Evolutionary conservation across 192 early-diverging fungal species (phyloP).

Genomic region (Rhizophagus clarus): DNA sequence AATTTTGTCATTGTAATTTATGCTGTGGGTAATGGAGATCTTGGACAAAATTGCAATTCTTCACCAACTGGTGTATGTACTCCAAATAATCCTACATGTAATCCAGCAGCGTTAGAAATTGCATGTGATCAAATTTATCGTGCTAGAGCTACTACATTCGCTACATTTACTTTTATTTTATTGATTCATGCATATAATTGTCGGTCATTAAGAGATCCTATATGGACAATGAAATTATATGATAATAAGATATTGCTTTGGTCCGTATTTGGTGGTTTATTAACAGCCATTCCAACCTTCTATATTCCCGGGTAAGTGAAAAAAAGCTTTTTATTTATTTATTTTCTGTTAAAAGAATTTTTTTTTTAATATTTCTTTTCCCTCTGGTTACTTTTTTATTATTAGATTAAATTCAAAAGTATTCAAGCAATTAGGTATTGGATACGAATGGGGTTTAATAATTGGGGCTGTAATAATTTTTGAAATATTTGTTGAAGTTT

Average conservation of each 20-base stretch:
- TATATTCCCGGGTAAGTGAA: conserved; percentile 38
- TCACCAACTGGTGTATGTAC: too few relatives aligned
- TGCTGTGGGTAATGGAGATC: conserved; percentile 57
- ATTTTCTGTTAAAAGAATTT: conserved; percentile 80
- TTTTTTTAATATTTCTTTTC: not conserved
- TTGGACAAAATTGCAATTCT: conserved; percentile 62
- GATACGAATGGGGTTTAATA: conserved; percentile 39
- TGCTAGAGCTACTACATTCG: conserved; percentile 72
- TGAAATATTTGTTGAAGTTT: conserved; percentile 36
- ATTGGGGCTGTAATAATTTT: conserved; percentile 32
- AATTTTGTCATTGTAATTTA: conserved; percentile 68
- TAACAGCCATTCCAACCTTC: conserved; percentile 41
- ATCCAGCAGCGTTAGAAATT: not conserved
- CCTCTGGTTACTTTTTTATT: not conserved
- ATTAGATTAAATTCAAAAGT: conserved; percentile 36
- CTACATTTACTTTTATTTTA: conserved; percentile 69
- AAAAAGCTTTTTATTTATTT: too few relatives aligned
- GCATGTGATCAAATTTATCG: conserved; percentile 66
- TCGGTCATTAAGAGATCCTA: conserved; percentile 64
- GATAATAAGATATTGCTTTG: conserved; percentile 46
- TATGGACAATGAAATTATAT: conserved; percentile 46
- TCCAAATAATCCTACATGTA: not conserved
- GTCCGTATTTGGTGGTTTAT: conserved; percentile 55
- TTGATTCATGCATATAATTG: conserved; percentile 80
- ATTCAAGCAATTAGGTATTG: conserved; percentile 36